phyloP scores from a whole-genome alignment of 441 rosid genomes.

The Theobroma grandiflorum region DNA sequence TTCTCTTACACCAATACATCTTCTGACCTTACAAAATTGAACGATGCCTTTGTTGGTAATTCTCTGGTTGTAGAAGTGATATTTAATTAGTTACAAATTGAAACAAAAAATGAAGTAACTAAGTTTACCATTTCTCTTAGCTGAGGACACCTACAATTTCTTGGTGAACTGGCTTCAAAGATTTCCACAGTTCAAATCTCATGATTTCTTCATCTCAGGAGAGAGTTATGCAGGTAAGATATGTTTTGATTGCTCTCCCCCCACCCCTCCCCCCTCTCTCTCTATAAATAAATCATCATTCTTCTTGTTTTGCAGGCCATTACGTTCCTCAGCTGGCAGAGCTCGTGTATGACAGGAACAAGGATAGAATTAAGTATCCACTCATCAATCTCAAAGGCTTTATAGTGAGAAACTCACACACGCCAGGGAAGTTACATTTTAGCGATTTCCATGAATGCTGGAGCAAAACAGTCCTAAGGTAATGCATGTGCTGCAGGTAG shows the following conservation, averaged over 20 bases:
- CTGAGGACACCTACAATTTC: slow-evolving; percentile 66
- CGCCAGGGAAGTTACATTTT: neutral
- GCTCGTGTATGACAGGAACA: slow-evolving; percentile 57
- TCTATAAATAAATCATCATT: neutral
- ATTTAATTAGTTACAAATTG: neutral
- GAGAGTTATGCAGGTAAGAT: slow-evolving; percentile 68
- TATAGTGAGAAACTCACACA: slow-evolving; percentile 38
- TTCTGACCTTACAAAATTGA: slow-evolving; percentile 51
- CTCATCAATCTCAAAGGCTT: slow-evolving; percentile 69
- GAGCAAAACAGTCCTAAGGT: neutral
- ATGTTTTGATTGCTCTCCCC: neutral
- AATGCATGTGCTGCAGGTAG: slow-evolving; percentile 44
- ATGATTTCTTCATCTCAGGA: slow-evolving; percentile 63
- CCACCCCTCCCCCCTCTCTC: neutral
- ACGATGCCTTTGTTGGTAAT: slow-evolving; percentile 64
- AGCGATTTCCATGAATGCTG: neutral
- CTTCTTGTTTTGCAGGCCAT: slow-evolving; percentile 49
- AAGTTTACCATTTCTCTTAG: slow-evolving; percentile 33
- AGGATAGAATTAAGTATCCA: slow-evolving; percentile 42
- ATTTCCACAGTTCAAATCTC: slow-evolving; percentile 53
- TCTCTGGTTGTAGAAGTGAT: neutral
- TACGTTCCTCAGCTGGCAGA: slow-evolving; percentile 73
- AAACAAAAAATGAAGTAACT: neutral
- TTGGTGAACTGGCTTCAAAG: slow-evolving; percentile 61
- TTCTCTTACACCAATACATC: slow-evolving; percentile 71